These are phyloP conservation scores for Phanerochaete sordida DNA, from an alignment of 768 basidiomycete genomes.

Conservation along the genomic window DNA sequence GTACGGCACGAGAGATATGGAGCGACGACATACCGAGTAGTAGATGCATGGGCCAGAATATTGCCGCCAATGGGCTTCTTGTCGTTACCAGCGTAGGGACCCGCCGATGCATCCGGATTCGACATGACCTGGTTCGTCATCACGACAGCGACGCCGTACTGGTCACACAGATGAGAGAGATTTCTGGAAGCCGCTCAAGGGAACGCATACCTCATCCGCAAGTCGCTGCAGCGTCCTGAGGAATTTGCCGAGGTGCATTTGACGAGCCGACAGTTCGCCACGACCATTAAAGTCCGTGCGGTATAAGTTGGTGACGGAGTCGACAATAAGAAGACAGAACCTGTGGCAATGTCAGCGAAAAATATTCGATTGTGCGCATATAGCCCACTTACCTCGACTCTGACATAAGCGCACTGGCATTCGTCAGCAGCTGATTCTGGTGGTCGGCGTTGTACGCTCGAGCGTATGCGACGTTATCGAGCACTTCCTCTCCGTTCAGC, in stretches of 20 bases:
- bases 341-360: slow-evolving; percentile 36
- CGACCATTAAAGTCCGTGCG: slow-evolving; percentile 95
- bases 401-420: slow-evolving; percentile 97
- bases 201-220: slow-evolving; percentile 84
- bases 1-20: background rate
- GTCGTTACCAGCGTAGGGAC: slow-evolving; percentile 84
- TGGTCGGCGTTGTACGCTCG: slow-evolving; percentile 99
- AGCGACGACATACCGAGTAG: slow-evolving; percentile 65
- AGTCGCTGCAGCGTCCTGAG: slow-evolving; percentile 87
- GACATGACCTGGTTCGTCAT: slow-evolving; percentile 99
- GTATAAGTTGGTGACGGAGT: slow-evolving; percentile 94
- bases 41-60: slow-evolving; percentile 98
- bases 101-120: slow-evolving; percentile 91
- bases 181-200: background rate
- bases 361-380: slow-evolving; percentile 20
- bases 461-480: slow-evolving; percentile 98
- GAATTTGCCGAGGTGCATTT: slow-evolving; percentile 95
- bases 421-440: slow-evolving; percentile 84
- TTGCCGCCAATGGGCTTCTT: slow-evolving; percentile 99
- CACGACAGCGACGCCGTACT: slow-evolving; percentile 98
- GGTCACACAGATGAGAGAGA: background rate
- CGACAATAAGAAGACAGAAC: slow-evolving; percentile 94
- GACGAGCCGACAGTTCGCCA: slow-evolving; percentile 91
- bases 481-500: slow-evolving; percentile 95
- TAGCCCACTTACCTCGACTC: slow-evolving; percentile 80